Percentiles rank a stretch among this genome's conserved stretches.
phyloP scores from a whole-genome alignment of 179 eudicot genomes.

The Camellia oleifera region DNA sequence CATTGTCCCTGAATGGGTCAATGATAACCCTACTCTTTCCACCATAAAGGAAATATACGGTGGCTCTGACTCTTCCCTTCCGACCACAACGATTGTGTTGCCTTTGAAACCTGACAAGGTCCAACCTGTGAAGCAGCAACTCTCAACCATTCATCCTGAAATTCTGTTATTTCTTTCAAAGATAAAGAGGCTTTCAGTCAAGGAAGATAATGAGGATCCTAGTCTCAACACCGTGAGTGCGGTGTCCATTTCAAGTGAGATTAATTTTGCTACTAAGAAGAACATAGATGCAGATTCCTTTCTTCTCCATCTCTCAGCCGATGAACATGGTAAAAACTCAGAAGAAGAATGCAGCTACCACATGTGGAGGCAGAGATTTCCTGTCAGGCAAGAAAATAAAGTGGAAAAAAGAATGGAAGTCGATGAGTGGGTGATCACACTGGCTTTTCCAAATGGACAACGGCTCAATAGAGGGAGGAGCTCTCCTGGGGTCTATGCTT shows the following conservation, averaged over 20 bases:
- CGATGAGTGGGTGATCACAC: conserved; percentile 61
- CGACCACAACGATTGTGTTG: conserved; percentile 55
- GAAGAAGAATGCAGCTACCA: conserved; percentile 53
- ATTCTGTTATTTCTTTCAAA: conserved; percentile 62
- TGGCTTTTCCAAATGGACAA: conserved; percentile 66
- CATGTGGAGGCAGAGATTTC: conserved; percentile 79
- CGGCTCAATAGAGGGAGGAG: conserved; percentile 53
- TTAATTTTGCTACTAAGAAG: conserved; percentile 40
- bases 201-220: conserved; percentile 44
- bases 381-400: conserved; percentile 41
- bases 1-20: conserved; percentile 80
- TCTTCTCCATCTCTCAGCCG: conserved; percentile 45
- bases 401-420: conserved; percentile 61
- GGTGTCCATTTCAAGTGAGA: conserved; percentile 58
- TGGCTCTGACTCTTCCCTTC: conserved; percentile 39
- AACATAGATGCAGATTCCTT: conserved; percentile 63
- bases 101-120: conserved; percentile 66
- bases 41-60: conserved; percentile 36
- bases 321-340: conserved; percentile 26
- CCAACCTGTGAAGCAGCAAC: conserved; percentile 53
- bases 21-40: conserved; percentile 46
- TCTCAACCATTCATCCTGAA: conserved; percentile 67
- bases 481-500: conserved; percentile 63
- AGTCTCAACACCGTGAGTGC: conserved; percentile 43
- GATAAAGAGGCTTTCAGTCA: conserved; percentile 53